Evolutionary conservation across 169 alveolate genomes (phyloP).

Genomic region (Eimeria falciformis): DNA sequence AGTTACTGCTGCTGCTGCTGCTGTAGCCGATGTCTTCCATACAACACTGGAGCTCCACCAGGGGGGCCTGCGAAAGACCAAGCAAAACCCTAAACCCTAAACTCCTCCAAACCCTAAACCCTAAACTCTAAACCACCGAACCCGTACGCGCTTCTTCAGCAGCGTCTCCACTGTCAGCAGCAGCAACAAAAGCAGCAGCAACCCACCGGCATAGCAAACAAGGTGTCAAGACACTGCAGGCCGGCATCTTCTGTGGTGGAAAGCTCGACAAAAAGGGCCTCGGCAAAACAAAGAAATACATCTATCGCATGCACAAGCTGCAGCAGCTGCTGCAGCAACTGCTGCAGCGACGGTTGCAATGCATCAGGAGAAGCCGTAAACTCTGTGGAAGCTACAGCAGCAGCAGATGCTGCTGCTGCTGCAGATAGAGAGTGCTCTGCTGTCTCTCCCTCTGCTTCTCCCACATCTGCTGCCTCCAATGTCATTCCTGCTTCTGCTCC

Average conservation of each 20-base stretch:
- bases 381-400: not conserved
- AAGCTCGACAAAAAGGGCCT: not conserved
- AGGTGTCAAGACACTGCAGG: not conserved
- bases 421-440: not conserved
- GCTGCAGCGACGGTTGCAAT: constrained; percentile 41
- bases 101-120: constrained; percentile 6
- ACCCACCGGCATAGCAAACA: not conserved
- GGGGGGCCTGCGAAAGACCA: constrained; percentile 16
- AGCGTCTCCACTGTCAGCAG: not conserved
- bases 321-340: constrained; percentile 53
- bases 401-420: not conserved
- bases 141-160: not conserved
- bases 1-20: constrained; percentile 9
- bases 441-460: not conserved
- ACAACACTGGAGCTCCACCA: constrained; percentile 23
- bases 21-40: constrained; percentile 5
- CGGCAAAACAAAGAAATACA: not conserved
- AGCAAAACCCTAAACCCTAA: not conserved
- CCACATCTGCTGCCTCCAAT: not conserved
- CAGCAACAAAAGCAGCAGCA: constrained; percentile 20
- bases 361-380: constrained; percentile 1
- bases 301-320: not conserved
- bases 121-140: constrained; percentile 1
- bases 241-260: not conserved
- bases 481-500: not conserved